Base-by-base conservation (phyloP, 2,329 filamentous ascomycete genomes). In the Arthrinium phaeospermum region DNA sequence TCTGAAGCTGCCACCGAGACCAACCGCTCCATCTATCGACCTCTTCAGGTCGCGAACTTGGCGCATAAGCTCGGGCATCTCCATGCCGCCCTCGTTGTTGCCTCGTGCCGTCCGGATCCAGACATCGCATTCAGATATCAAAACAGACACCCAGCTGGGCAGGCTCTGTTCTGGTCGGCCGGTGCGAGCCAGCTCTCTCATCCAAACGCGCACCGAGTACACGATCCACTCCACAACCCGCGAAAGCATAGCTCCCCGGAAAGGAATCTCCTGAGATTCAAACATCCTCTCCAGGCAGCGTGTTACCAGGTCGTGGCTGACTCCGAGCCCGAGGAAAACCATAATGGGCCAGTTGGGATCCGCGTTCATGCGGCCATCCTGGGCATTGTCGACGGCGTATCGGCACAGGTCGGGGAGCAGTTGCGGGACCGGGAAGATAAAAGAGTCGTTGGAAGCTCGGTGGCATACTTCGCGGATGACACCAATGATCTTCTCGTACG, bases 401-500 rank as follows among this genome's bases (percentile, higher is more conserved):
- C 85, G 85, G 80, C 91, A 92, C 10, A 93, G 81, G 73, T 91
- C 86, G 0, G 89, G 89, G 14, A 93, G 85, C 0, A 93, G 84
- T 1, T 86, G 85, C 71, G 87, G 83, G 10, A 92, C 88, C 0
- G 90, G 90, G 82, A 93, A 93, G 71, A 92, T 89, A 74, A 90
- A 88, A 78, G 91, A 91, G 79, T 91, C 91, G 30, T 90, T 86
- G 13, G 88, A 89, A 22, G 91, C 90, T 61, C 90, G 88, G 77
- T 92, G 89, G 45, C 90, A 90, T 77, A 93, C 91, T 72, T 88
- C 88, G 73, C 91, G 88, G 61, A 93, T 86, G 78, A 89, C 88
- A 75, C 87, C 86, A 5, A 91, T 87, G 4, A 96, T 88, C 2
- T 87, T 87, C 81, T 96, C 93, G 82, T 93, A 96, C 0, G 93